Conservation (phyloP, 768 basidiomycete species). For the Panaeolus cyanescens region DNA sequence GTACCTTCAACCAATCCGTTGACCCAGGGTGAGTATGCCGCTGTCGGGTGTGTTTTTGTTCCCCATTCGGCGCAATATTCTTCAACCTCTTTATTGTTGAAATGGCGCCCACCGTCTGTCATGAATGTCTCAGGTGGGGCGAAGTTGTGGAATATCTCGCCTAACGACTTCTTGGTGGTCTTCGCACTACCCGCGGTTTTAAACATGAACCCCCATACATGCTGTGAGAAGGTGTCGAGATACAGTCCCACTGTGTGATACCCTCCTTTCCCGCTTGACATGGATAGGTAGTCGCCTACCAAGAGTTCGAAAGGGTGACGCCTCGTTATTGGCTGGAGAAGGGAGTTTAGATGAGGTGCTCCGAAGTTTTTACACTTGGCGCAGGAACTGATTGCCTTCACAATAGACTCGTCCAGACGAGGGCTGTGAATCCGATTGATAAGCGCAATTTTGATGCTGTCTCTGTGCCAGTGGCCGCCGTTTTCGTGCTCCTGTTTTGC, state of each 20-base stretch:
- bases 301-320: constrained; percentile 36
- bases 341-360: constrained; percentile 23
- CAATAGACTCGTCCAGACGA: constrained; percentile 22
- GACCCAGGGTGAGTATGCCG: constrained; percentile 37
- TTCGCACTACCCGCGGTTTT: constrained; percentile 28
- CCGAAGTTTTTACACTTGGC: constrained; percentile 29
- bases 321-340: constrained; percentile 33
- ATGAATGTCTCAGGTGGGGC: constrained; percentile 30
- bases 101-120: constrained; percentile 34
- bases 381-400: constrained; percentile 22
- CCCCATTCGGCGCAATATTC: constrained; percentile 21
- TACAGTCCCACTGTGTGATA: constrained; percentile 26
- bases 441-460: constrained; percentile 30
- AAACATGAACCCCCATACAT: constrained; percentile 30
- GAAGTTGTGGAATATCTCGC: constrained; percentile 20
- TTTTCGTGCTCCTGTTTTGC: constrained; percentile 16
- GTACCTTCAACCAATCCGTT: too few relatives aligned
- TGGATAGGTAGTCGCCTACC: constrained; percentile 32
- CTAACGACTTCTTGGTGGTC: constrained; percentile 20
- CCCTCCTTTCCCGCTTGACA: constrained; percentile 30
- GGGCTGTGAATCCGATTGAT: constrained; percentile 30
- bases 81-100: constrained; percentile 26
- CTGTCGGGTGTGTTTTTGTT: constrained; percentile 11
- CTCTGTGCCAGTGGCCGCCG: constrained; percentile 32
- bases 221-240: constrained; percentile 28